Evolutionary conservation across 164 flowering plant species (phyloP), one percentile per base, ranked within the genome.

Genomic region (Vitis amurensis): DNA sequence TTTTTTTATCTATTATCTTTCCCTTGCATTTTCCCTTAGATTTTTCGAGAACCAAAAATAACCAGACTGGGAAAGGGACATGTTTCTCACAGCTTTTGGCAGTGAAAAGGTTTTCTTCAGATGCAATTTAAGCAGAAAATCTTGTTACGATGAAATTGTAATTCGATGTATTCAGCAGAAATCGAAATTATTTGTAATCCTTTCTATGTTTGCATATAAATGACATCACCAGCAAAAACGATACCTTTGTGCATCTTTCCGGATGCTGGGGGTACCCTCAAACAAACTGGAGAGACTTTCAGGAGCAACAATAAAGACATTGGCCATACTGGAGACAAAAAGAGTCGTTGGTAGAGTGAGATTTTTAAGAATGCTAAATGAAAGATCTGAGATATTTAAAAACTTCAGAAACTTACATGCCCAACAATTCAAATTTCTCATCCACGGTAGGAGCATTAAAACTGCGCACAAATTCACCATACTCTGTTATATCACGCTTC

Each of bases 401-500:
- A 68, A 23, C 10, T 16, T 47, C 29, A 27, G 16, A 37, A 53
- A 81, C 99, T 89, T 85, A 96, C 98, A 90, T 96, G 83, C 99
- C 95, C 83, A 96, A 75, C 72, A 85, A 66, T 76, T 96, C 99
- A 68, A 96, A 93, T 62, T 90, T 91, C 80, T 96, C 99, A 77
- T 96, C 99, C 63, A 95, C 88, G 6, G 98, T 68, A 27, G 99
- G 99, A 78, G 99, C 93, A 79, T 91, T 89, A 74, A 95, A 96
- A 76, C 95, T 91, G 55, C 95, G 89, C 29, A 93, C 92, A 85
- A 87, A 95, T 69, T 91, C 98, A 75, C 97, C 99, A 79, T 93
- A 96, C 77, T 93, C 99, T 0, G 95, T 93, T 74, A 96, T 96
- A 74, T 96, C 98, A 83, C 98, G 93, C 82, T 96, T 96, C 82